Conservation (phyloP, 495 filamentous ascomycete species). For the Talaromyces ruber region DNA sequence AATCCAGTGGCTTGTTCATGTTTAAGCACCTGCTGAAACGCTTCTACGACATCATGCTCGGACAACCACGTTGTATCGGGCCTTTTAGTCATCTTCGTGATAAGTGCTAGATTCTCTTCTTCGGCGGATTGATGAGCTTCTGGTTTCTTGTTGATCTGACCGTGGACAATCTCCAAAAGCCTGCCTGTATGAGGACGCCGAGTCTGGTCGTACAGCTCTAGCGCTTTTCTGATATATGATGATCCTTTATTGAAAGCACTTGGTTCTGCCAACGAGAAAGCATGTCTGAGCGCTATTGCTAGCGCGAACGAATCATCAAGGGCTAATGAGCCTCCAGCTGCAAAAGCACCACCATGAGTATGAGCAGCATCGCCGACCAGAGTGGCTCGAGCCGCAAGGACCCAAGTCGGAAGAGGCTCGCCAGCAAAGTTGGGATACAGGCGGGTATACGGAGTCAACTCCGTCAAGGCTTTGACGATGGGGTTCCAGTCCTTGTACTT, state of each 20-base stretch:
- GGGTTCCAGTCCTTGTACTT: conserved; percentile 41
- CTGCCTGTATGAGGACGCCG: conserved; percentile 34
- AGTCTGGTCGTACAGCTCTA: conserved; percentile 29
- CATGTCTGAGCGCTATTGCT: conserved; percentile 17
- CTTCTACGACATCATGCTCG: conserved; percentile 37
- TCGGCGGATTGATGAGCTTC: neutral
- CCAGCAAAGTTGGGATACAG: conserved; percentile 38
- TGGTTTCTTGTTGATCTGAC: conserved; percentile 20
- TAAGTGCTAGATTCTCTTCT: conserved; percentile 31
- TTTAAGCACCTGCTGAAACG: conserved; percentile 16
- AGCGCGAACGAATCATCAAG: conserved; percentile 37
- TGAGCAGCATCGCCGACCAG: conserved; percentile 41
- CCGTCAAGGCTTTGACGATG: conserved; percentile 27
- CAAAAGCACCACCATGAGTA: conserved; percentile 41
- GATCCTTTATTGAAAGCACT: conserved; percentile 12
- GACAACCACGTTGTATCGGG: conserved; percentile 34
- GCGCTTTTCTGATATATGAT: conserved; percentile 13
- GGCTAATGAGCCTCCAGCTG: conserved; percentile 42
- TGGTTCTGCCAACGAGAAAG: neutral
- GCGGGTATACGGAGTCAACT: conserved; percentile 31
- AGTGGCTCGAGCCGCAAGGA: conserved; percentile 28
- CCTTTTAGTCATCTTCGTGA: conserved; percentile 26
- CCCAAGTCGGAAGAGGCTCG: conserved; percentile 30
- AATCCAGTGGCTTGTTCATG: neutral
- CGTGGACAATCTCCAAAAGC: conserved; percentile 30